These are phyloP conservation scores for Crithidia expoeki DNA, from an alignment of 208 protist genomes.

Conservation along the genomic window DNA sequence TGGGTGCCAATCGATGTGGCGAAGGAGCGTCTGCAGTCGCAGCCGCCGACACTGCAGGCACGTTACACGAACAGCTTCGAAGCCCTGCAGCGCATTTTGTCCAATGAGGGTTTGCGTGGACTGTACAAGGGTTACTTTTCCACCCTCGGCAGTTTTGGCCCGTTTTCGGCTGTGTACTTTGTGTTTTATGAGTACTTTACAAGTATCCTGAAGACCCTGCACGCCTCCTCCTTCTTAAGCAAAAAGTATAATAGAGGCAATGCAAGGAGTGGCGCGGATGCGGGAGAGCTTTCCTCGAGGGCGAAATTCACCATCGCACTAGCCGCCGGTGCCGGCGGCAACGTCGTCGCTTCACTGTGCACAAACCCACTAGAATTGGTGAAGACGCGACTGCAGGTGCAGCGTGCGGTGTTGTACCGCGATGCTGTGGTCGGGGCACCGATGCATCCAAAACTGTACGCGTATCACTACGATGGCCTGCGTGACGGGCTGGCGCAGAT, in stretches of 20 bases:
- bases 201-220: slow-evolving; percentile 18
- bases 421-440: background rate
- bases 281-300: slow-evolving; percentile 4
- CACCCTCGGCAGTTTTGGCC: slow-evolving; percentile 87
- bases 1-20: slow-evolving; percentile 91
- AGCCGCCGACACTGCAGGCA: slow-evolving; percentile 52
- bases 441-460: slow-evolving; percentile 29
- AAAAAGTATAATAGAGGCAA: background rate
- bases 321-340: slow-evolving; percentile 56
- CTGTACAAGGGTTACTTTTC: slow-evolving; percentile 89
- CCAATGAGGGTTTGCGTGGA: slow-evolving; percentile 65
- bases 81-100: slow-evolving; percentile 62
- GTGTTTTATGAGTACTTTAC: slow-evolving; percentile 79
- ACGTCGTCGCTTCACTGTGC: slow-evolving; percentile 59
- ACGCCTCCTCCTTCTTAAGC: background rate
- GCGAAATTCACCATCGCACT: slow-evolving; percentile 45
- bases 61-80: slow-evolving; percentile 73
- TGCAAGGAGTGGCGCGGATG: background rate
- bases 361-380: slow-evolving; percentile 92
- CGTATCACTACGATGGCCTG: slow-evolving; percentile 68
- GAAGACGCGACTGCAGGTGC: slow-evolving; percentile 91
- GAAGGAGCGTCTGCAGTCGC: slow-evolving; percentile 88
- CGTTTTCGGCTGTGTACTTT: slow-evolving; percentile 91
- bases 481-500: slow-evolving; percentile 53
- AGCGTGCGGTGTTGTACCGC: slow-evolving; percentile 57